These are phyloP conservation scores for Talaromyces sp. DNA, from an alignment of 2,329 filamentous ascomycete species.

Conservation along the genomic window DNA sequence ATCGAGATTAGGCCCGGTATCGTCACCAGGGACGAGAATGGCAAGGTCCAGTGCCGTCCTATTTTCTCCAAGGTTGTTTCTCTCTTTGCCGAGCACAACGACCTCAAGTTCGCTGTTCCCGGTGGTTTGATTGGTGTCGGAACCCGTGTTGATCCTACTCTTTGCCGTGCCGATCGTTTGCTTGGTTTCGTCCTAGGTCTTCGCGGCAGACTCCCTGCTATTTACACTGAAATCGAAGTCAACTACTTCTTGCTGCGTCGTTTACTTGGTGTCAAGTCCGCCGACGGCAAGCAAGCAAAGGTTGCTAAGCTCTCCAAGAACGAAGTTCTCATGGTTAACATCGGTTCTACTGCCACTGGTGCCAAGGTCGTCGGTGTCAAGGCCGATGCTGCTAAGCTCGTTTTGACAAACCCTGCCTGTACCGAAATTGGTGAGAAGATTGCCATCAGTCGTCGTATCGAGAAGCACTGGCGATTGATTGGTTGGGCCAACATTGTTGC, in stretches of 20 bases:
- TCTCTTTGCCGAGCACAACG: slow-evolving; percentile 95
- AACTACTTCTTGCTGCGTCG: slow-evolving; percentile 98
- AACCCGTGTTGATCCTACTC: slow-evolving; percentile 92
- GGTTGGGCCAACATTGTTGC: slow-evolving; percentile 77
- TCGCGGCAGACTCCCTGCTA: slow-evolving; percentile 86
- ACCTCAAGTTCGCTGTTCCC: slow-evolving; percentile 95
- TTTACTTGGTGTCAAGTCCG: slow-evolving; percentile 92
- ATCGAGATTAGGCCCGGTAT: slow-evolving; percentile 99
- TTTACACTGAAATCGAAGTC: slow-evolving; percentile 97
- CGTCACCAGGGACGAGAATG: slow-evolving; percentile 88
- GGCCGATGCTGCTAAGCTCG: slow-evolving; percentile 93
- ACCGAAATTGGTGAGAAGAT: slow-evolving; percentile 98
- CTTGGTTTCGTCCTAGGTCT: slow-evolving; percentile 97
- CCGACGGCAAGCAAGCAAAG: slow-evolving; percentile 98
- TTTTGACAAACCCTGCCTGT: slow-evolving; percentile 88
- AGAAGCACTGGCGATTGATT: slow-evolving; percentile 98
- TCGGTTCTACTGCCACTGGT: slow-evolving; percentile 93
- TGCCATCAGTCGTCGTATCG: slow-evolving; percentile 88
- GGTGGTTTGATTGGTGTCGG: slow-evolving; percentile 98
- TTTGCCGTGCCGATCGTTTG: slow-evolving; percentile 97
- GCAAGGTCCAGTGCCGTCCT: slow-evolving; percentile 90
- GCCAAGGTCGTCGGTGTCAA: slow-evolving; percentile 97
- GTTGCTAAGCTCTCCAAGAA: slow-evolving; percentile 97
- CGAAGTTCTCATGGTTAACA: slow-evolving; percentile 99
- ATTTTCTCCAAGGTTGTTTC: slow-evolving; percentile 95